Conservation (phyloP, 495 filamentous ascomycete genomes). For the Pyronema omphalodes region DNA sequence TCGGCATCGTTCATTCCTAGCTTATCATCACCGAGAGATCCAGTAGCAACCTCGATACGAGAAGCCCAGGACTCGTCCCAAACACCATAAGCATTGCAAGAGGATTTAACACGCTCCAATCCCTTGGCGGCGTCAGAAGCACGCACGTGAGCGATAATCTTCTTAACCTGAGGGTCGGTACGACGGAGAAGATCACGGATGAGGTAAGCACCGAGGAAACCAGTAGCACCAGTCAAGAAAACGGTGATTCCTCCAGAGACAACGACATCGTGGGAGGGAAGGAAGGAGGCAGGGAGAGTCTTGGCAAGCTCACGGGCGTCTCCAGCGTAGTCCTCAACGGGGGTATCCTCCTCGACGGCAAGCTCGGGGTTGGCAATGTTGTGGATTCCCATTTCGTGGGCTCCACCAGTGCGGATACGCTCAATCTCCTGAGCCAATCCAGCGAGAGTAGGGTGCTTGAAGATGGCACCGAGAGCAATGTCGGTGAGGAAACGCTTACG, state of each 20-base stretch:
- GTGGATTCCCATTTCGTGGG: constrained; percentile 16
- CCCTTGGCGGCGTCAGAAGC: constrained; percentile 35
- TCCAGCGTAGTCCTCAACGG: constrained; percentile 41
- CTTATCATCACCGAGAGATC: constrained; percentile 50
- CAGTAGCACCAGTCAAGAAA: constrained; percentile 80
- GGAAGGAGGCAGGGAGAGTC: constrained; percentile 30
- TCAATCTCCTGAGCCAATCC: constrained; percentile 63
- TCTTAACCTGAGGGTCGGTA: constrained; percentile 31
- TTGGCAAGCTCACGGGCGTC: constrained; percentile 43
- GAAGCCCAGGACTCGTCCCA: constrained; percentile 55
- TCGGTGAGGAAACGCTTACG: constrained; percentile 46
- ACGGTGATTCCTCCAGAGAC: constrained; percentile 34
- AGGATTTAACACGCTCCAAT: constrained; percentile 33
- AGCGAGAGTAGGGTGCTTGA: constrained; percentile 52
- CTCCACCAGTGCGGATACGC: constrained; percentile 29
- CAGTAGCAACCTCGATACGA: constrained; percentile 46
- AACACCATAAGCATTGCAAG: constrained; percentile 54
- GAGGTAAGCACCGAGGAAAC: constrained; percentile 74
- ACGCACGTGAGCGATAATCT: constrained; percentile 65
- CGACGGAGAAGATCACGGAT: constrained; percentile 54
- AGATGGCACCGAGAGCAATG: constrained; percentile 59
- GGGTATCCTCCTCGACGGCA: constrained; percentile 26
- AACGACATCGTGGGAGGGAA: constrained; percentile 24
- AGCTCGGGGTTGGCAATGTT: constrained; percentile 17
- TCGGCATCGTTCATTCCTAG: constrained; percentile 46